Evolutionary conservation across 2,329 filamentous ascomycete species (phyloP).

Genomic region (Diplodia mutila): DNA sequence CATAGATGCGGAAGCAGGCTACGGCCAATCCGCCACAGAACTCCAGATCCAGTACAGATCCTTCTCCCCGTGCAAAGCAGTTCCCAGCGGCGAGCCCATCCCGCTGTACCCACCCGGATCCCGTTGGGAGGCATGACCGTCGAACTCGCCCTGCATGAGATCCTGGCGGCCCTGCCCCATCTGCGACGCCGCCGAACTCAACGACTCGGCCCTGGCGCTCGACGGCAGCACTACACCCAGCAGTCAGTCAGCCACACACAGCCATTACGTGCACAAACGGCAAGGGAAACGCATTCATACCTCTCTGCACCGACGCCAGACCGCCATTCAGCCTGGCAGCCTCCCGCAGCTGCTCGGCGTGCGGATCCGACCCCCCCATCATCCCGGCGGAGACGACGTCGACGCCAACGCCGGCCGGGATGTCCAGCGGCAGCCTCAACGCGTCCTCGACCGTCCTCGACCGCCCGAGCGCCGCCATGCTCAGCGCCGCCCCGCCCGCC

Average conservation of each 20-base stretch:
- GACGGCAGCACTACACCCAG: neutral
- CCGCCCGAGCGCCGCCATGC: neutral
- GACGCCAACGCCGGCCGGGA: neutral
- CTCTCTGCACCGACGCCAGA: neutral
- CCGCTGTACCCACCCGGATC: neutral
- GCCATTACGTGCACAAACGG: no score
- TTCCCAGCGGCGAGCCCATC: neutral
- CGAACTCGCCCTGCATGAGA: neutral
- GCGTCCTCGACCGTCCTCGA: slow-evolving; percentile 6
- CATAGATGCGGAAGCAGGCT: neutral
- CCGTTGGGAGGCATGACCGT: neutral
- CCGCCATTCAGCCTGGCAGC: neutral
- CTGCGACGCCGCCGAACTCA: neutral
- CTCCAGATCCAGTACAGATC: slow-evolving; percentile 19
- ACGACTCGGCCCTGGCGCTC: neutral
- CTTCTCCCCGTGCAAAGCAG: neutral
- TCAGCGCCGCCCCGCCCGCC: neutral
- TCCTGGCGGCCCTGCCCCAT: neutral
- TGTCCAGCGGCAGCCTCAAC: neutral
- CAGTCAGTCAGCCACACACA: no score
- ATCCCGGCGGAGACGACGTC: neutral
- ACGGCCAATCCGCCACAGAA: neutral
- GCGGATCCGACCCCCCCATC: neutral
- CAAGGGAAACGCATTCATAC: neutral
- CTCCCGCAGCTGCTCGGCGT: neutral